Evolutionary conservation across 108 stramenopile genomes (phyloP).

Genomic region (Nannochloropsis gaditana): DNA sequence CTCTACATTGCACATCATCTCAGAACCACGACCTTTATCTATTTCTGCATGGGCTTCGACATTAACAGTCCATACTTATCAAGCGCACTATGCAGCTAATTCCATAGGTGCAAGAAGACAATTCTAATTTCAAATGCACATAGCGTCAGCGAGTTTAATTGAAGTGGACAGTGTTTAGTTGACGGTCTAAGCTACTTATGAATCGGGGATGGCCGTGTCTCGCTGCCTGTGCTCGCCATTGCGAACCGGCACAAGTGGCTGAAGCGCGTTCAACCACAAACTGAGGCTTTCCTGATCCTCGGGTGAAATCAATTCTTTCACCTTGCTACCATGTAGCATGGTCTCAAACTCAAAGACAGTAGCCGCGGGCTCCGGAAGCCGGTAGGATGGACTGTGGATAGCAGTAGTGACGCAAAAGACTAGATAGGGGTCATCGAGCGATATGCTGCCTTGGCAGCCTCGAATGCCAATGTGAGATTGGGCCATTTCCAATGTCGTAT

Average conservation of each 20-base stretch:
- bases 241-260: neutral
- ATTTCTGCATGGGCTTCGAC: too few species aligned
- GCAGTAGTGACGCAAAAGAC: neutral
- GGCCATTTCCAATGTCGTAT: conserved; percentile 11
- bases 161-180: too few species aligned
- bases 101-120: too few species aligned
- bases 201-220: too few species aligned
- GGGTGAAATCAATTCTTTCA: neutral
- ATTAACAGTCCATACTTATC: too few species aligned
- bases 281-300: neutral
- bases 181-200: too few species aligned
- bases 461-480: neutral
- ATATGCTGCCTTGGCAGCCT: neutral
- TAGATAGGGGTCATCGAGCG: neutral
- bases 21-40: too few species aligned
- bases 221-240: neutral
- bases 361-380: neutral
- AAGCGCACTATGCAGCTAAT: too few species aligned
- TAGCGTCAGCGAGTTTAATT: too few species aligned
- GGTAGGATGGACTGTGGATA: neutral
- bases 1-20: too few species aligned
- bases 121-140: too few species aligned
- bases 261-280: neutral
- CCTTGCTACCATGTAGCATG: conserved; percentile 3
- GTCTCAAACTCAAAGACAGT: neutral